Evolutionary conservation across 1,139 yeast species (phyloP).

Genomic region (Yamadazyma siamensis): DNA sequence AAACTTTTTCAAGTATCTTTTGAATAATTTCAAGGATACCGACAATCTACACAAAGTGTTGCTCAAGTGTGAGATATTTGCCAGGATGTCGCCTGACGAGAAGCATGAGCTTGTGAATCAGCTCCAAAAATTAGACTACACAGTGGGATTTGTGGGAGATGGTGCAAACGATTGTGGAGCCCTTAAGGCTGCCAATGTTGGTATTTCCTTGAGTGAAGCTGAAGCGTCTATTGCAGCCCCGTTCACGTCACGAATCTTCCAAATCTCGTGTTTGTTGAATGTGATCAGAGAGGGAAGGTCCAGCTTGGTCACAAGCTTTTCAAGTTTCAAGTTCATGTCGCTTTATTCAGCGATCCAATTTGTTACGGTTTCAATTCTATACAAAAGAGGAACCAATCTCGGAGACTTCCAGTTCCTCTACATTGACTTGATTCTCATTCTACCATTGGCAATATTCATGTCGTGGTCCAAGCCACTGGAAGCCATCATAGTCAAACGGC

Average conservation of each 20-base stretch:
- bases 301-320: constrained; percentile 88
- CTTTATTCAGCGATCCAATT: constrained; percentile 95
- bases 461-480: constrained; percentile 90
- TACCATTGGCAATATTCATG: constrained; percentile 95
- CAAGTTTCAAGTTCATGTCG: constrained; percentile 98
- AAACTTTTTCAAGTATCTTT: constrained; percentile 76
- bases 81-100: constrained; percentile 98
- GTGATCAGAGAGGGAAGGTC: constrained; percentile 94
- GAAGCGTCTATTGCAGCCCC: constrained; percentile 99
- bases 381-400: constrained; percentile 84
- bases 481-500: constrained; percentile 64
- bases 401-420: constrained; percentile 98
- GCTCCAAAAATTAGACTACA: constrained; percentile 77
- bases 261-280: constrained; percentile 87
- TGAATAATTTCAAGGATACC: constrained; percentile 50
- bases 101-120: constrained; percentile 93
- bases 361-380: constrained; percentile 77
- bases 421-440: constrained; percentile 83
- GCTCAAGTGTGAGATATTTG: constrained; percentile 75
- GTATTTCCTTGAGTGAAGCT: constrained; percentile 92
- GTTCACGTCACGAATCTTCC: constrained; percentile 85
- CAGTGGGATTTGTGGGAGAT: constrained; percentile 97
- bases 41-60: constrained; percentile 54
- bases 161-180: constrained; percentile 99
- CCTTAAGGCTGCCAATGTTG: constrained; percentile 94